Conservation (phyloP, 1,139 yeast species). For the Taphrina deformans region DNA sequence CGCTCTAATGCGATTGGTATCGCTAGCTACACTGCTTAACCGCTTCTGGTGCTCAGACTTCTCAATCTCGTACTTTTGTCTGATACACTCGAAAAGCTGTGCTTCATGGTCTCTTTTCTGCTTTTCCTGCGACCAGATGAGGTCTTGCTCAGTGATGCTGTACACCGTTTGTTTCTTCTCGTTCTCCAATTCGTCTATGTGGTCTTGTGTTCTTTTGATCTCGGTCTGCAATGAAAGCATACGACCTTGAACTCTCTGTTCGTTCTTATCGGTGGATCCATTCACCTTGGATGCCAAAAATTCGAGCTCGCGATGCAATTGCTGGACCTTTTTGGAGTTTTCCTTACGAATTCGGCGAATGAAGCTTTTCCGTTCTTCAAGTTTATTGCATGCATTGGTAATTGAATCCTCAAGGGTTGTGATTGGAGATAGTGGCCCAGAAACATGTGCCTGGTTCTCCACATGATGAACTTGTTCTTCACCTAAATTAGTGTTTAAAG, state of each 20-base stretch:
- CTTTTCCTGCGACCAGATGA: constrained; percentile 7
- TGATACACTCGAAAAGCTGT: not conserved
- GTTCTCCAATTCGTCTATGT: constrained; percentile 27
- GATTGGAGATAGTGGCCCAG: constrained; percentile 20
- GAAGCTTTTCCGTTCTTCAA: constrained; percentile 9
- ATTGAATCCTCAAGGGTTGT: constrained; percentile 27
- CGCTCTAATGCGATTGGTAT: constrained; percentile 7
- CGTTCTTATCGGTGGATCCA: constrained; percentile 24
- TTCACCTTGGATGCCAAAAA: not conserved
- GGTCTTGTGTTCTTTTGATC: constrained; percentile 26
- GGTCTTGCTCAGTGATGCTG: not conserved
- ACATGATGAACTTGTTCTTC: not conserved
- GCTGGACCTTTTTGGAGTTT: constrained; percentile 22
- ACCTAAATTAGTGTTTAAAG: not conserved
- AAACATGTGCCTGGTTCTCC: not conserved
- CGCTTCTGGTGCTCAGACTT: constrained; percentile 10
- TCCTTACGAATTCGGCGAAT: constrained; percentile 26
- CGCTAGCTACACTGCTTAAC: constrained; percentile 1
- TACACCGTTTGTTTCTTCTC: not conserved
- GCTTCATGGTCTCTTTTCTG: constrained; percentile 9
- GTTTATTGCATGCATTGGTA: constrained; percentile 5
- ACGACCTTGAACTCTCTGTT: constrained; percentile 23
- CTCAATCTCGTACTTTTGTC: constrained; percentile 4
- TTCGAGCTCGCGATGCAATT: constrained; percentile 26
- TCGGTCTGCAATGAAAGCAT: constrained; percentile 28